These are phyloP conservation scores for Gracilaria gracilis DNA, from an alignment of 23 red algal genomes.

Conservation along the genomic window DNA sequence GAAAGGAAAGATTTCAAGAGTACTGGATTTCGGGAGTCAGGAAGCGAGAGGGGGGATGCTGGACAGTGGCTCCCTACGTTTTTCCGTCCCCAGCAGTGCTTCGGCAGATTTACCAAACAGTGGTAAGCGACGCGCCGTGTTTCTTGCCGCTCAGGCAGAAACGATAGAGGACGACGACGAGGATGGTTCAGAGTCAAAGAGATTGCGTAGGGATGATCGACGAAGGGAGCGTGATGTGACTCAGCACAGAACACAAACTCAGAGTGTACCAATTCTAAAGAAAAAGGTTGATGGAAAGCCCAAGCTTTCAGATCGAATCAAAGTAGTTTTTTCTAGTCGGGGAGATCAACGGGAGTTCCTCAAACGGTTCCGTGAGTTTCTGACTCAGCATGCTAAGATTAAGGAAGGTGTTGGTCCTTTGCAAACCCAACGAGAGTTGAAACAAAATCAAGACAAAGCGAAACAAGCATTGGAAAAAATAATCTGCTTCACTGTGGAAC, in stretches of 20 bases:
- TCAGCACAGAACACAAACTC: not conserved
- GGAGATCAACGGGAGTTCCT: slow-evolving; percentile 47
- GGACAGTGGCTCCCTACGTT: slow-evolving; percentile 41
- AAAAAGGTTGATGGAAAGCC: not conserved
- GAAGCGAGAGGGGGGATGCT: slow-evolving; percentile 24
- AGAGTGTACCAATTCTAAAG: slow-evolving; percentile 24
- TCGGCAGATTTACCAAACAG: not conserved
- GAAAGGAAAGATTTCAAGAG: not conserved
- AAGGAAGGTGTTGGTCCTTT: slow-evolving; percentile 45
- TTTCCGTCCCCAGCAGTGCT: not conserved
- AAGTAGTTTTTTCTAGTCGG: slow-evolving; percentile 30
- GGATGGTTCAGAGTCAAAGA: not conserved
- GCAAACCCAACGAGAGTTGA: not conserved
- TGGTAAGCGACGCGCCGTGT: slow-evolving; percentile 24
- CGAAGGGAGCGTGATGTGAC: not conserved
- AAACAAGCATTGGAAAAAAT: slow-evolving; percentile 41
- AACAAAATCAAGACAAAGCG: slow-evolving; percentile 11
- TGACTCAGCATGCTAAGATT: slow-evolving; percentile 25
- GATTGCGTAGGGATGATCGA: not conserved
- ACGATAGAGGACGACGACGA: slow-evolving; percentile 19
- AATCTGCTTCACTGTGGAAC: slow-evolving; percentile 10
- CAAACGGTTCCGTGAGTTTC: slow-evolving; percentile 43
- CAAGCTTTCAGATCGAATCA: slow-evolving; percentile 48
- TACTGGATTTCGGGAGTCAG: slow-evolving; percentile 51
- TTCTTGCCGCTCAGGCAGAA: slow-evolving; percentile 46